phyloP scores from a whole-genome alignment of 192 early-diverging fungal species.

The Oehlia diaphana region DNA sequence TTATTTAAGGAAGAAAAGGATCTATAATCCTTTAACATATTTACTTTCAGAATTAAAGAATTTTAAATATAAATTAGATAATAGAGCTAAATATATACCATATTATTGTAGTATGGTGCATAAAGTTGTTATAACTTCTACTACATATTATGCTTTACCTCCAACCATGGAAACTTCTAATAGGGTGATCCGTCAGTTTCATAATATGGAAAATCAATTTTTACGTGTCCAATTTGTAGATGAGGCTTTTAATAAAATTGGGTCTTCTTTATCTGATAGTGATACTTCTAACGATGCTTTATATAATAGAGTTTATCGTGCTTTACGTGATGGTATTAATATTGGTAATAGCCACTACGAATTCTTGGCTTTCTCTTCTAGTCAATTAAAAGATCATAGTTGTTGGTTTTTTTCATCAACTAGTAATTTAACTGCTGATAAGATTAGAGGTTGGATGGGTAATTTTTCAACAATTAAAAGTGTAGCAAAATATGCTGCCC shows the following conservation, averaged over 20 bases:
- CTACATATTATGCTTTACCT: slow-evolving; percentile 59
- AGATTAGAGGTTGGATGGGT: slow-evolving; percentile 70
- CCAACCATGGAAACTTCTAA: slow-evolving; percentile 70
- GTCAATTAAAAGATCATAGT: slow-evolving; percentile 62
- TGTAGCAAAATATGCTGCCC: slow-evolving; percentile 69
- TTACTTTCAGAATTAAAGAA: slow-evolving; percentile 24
- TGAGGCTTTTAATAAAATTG: slow-evolving; percentile 49
- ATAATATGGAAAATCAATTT: slow-evolving; percentile 53
- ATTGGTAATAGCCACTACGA: slow-evolving; percentile 57
- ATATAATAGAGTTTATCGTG: slow-evolving; percentile 53
- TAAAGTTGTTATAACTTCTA: slow-evolving; percentile 66
- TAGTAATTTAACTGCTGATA: slow-evolving; percentile 41
- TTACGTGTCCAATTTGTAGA: slow-evolving; percentile 70
- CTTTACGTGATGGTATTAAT: slow-evolving; percentile 49
- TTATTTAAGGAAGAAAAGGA: slow-evolving; percentile 28
- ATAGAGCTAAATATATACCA: slow-evolving; percentile 36
- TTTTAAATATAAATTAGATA: slow-evolving; percentile 18
- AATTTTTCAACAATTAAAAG: slow-evolving; percentile 61
- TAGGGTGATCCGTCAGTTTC: slow-evolving; percentile 64
- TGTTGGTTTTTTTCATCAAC: slow-evolving; percentile 74
- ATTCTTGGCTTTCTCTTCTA: slow-evolving; percentile 65
- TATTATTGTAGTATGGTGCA: slow-evolving; percentile 48
- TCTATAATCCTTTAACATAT: slow-evolving; percentile 39
- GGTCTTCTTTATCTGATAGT: slow-evolving; percentile 29
- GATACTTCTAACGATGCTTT: slow-evolving; percentile 28